phyloP scores from a whole-genome alignment of 148 eudicot genomes.

The Cornus controversa region DNA sequence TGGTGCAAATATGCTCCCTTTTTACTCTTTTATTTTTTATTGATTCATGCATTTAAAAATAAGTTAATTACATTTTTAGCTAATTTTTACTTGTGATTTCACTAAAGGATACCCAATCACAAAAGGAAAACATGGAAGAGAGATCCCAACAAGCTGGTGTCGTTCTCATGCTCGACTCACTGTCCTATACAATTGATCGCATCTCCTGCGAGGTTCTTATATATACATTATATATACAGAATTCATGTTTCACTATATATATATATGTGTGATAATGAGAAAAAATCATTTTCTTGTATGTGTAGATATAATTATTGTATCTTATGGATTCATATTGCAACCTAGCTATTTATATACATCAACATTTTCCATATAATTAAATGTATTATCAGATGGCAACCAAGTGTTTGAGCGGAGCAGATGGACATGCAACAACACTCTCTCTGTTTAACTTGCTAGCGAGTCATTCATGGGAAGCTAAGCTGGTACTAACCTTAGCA shows the following conservation, averaged over 20 bases:
- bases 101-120: constrained; percentile 20
- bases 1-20: not conserved
- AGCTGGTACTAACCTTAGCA: constrained; percentile 44
- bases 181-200: constrained; percentile 27
- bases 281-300: too few relatives aligned
- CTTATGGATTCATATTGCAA: not conserved
- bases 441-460: constrained; percentile 28
- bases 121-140: constrained; percentile 6
- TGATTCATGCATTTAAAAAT: too few relatives aligned
- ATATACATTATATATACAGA: not conserved
- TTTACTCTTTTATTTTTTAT: too few relatives aligned
- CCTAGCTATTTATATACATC: too few relatives aligned
- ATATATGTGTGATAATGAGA: too few relatives aligned
- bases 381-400: constrained; percentile 30
- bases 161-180: constrained; percentile 25
- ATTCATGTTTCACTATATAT: too few relatives aligned
- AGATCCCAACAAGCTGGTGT: constrained; percentile 8
- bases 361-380: too few relatives aligned
- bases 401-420: constrained; percentile 35
- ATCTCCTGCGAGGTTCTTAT: constrained; percentile 38
- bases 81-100: not conserved
- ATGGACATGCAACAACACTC: constrained; percentile 36
- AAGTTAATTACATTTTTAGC: too few relatives aligned
- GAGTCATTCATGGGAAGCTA: constrained; percentile 52
- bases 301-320: too few relatives aligned